Evolutionary conservation across 2,329 filamentous ascomycete species (phyloP).

Genomic region (Beauveria pseudobassiana): DNA sequence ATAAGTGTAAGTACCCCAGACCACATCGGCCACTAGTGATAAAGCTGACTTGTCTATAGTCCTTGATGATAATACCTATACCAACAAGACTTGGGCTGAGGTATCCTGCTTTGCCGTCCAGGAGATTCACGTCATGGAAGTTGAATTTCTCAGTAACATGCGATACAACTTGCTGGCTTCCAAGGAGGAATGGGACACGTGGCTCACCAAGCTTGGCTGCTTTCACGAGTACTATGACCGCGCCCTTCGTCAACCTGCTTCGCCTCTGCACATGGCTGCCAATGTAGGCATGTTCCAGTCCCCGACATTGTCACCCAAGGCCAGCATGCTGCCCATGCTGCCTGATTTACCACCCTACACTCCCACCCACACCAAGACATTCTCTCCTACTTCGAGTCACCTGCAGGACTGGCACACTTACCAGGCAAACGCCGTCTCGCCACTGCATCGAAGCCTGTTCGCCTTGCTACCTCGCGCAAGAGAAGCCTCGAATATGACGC

Average conservation of each 20-base stretch:
- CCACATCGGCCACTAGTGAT: background rate
- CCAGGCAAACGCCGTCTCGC: constrained; percentile 36
- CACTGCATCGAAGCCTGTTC: constrained; percentile 41
- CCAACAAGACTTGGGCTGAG: constrained; percentile 98
- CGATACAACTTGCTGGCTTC: constrained; percentile 87
- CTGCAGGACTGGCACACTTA: constrained; percentile 33
- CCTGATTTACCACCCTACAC: constrained; percentile 27
- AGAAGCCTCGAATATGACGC: constrained; percentile 43
- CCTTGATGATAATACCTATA: constrained; percentile 97
- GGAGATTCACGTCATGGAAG: constrained; percentile 98
- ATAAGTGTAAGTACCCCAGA: constrained; percentile 66
- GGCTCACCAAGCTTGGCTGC: constrained; percentile 74
- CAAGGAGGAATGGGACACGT: constrained; percentile 76
- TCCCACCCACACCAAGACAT: constrained; percentile 25
- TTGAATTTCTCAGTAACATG: constrained; percentile 99
- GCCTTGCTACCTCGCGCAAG: constrained; percentile 37
- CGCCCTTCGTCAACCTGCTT: constrained; percentile 42
- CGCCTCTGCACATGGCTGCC: constrained; percentile 31
- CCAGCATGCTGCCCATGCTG: constrained; percentile 22
- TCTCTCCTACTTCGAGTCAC: constrained; percentile 33
- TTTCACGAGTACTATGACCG: constrained; percentile 79
- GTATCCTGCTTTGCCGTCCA: constrained; percentile 89
- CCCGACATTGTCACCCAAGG: constrained; percentile 44
- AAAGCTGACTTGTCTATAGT: constrained; percentile 43
- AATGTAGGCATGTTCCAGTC: constrained; percentile 28